A percentile compares a stretch with the other conserved stretches of the same genome.
phyloP scores from a whole-genome alignment of 176 grass and related monocot genomes.

The Juncus effusus region DNA sequence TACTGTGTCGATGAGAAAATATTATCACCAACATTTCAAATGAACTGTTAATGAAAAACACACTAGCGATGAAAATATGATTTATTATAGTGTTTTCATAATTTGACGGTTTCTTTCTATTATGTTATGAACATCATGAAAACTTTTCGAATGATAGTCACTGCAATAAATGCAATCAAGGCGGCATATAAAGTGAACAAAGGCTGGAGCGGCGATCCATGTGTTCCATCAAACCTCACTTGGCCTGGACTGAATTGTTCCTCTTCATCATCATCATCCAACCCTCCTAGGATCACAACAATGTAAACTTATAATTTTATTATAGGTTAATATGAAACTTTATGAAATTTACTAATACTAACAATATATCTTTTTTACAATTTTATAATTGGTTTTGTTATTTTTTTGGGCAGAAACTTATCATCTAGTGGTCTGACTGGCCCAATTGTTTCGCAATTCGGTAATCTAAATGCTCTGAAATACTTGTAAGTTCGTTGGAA shows the following conservation, averaged over 20 bases:
- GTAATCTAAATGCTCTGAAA: conserved; percentile 19
- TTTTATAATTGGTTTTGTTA: neutral
- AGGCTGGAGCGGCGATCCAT: conserved; percentile 40
- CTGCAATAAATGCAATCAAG: conserved; percentile 32
- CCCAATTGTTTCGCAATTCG: conserved; percentile 24
- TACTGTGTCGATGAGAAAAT: too few species aligned
- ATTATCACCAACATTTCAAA: too few species aligned
- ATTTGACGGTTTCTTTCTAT: too few species aligned
- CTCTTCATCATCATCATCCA: conserved; percentile 1
- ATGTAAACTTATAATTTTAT: conserved; percentile 21
- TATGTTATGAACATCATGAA: too few species aligned
- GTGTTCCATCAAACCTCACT: conserved; percentile 5
- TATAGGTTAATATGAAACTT: neutral
- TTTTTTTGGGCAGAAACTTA: conserved; percentile 22
- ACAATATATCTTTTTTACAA: too few species aligned
- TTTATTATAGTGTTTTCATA: too few species aligned
- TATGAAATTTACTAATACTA: neutral
- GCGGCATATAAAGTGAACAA: conserved; percentile 23
- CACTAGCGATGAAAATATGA: too few species aligned
- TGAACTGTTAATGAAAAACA: too few species aligned
- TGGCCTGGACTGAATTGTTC: conserved; percentile 34
- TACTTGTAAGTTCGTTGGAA: conserved; percentile 31
- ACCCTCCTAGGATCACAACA: conserved; percentile 26
- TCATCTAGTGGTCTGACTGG: conserved; percentile 21
- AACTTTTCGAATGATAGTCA: too few species aligned